Base-by-base conservation (phyloP, 1,139 yeast species). In the Magnusiomyces magnusii region DNA sequence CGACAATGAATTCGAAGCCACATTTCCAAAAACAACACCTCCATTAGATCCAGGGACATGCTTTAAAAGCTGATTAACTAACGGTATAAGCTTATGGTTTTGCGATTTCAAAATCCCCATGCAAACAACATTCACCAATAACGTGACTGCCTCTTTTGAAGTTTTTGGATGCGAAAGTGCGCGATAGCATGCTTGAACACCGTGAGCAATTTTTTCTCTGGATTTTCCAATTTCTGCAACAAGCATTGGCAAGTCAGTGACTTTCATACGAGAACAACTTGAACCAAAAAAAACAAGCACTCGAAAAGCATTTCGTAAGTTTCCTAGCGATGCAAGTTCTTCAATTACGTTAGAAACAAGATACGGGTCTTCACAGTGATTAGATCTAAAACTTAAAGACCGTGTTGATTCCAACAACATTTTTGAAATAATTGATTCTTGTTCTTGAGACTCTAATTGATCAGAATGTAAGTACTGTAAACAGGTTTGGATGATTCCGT, bases 401-500 rank as follows among this genome's bases (percentile, higher is more conserved):
- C 57, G 52, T 25, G 53, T 42, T 1, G 57, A 56, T 23, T 50
- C 47, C 10, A 53, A 31, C 1, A 55, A 42, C 58, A 57, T 55
- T 25, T 55, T 47, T 5, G 49, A 44, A 10, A 44, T 44, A 21
- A 2, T n/a, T 39, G 50, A 3, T 41, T 25, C 51, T 49, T 49
- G 34, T 21, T 27, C 36, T 47, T 34, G 23, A 60, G 59, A 51
- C 69, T 67, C 7, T 70, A 70, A 42, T 67, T 25, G 27, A n/a
- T 17, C 49, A 5, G 49, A 44, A 44, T 19, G 7, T 5, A 44
- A n/a, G 27, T 44, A 17, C 1, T 57, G 55, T 2, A 68, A 60
- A 1, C 70, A 74, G 1, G 67, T 53, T 17, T 65, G 66, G 2
- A 69, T 68, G 64, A 71, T 64, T 7, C 63, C 58, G 52, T 64